Percentiles rank a stretch among this genome's conserved stretches.
phyloP scores from a whole-genome alignment of 495 filamentous ascomycete genomes.

The Niebla homalea region DNA sequence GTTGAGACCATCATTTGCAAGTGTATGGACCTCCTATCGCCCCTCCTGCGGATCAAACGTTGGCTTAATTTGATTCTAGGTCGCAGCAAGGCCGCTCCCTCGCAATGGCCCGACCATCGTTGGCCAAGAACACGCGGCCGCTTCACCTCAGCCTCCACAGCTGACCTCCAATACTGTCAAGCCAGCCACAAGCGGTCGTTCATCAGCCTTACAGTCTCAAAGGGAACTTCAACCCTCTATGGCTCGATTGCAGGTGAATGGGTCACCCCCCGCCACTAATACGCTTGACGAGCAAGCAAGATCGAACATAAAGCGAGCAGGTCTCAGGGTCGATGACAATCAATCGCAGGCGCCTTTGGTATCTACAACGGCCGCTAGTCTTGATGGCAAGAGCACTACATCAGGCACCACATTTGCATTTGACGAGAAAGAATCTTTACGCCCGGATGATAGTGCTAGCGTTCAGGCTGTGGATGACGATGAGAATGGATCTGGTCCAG shows the following conservation, averaged over 20 bases:
- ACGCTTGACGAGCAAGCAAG: constrained; percentile 10
- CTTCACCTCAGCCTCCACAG: neutral
- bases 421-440: constrained; percentile 88
- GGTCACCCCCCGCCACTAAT: constrained; percentile 3
- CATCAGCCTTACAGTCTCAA: constrained; percentile 7
- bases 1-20: constrained; percentile 32
- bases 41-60: neutral
- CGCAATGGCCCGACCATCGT: constrained; percentile 1
- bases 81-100: constrained; percentile 17
- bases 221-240: constrained; percentile 13
- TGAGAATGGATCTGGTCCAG: constrained; percentile 59
- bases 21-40: constrained; percentile 4
- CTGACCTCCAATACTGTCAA: neutral
- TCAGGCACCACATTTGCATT: constrained; percentile 84
- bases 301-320: constrained; percentile 12
- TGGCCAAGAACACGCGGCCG: constrained; percentile 6
- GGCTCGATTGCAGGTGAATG: constrained; percentile 12
- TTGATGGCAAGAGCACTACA: constrained; percentile 82
- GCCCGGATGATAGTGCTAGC: constrained; percentile 88
- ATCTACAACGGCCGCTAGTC: constrained; percentile 73
- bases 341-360: constrained; percentile 58
- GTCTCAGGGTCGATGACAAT: constrained; percentile 30
- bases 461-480: constrained; percentile 84
- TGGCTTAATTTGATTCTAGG: constrained; percentile 8
- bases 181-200: constrained; percentile 2